phyloP scores from a whole-genome alignment of 2,329 filamentous ascomycete genomes.

The Aotearoamyces nothofagi region DNA sequence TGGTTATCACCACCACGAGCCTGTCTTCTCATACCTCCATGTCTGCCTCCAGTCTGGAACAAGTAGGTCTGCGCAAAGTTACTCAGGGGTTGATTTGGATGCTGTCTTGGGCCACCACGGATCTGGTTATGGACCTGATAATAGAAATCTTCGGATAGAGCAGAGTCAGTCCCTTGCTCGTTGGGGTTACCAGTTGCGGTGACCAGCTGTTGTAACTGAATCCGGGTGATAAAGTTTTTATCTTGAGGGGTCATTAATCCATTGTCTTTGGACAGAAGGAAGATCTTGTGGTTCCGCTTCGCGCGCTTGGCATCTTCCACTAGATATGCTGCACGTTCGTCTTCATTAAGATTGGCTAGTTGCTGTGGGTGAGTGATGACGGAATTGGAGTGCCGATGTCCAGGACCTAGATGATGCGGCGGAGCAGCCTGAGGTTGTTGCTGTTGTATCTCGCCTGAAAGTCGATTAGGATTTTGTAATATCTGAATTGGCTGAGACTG shows the following conservation, averaged over 20 bases:
- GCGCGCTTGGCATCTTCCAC: constrained; percentile 88
- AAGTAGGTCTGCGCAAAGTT: constrained; percentile 97
- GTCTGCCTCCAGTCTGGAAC: constrained; percentile 80
- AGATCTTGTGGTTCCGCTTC: constrained; percentile 97
- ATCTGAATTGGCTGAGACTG: constrained; percentile 53
- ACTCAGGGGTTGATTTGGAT: constrained; percentile 82
- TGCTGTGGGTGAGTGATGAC: constrained; percentile 57
- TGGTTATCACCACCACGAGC: constrained; percentile 85
- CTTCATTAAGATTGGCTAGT: constrained; percentile 62
- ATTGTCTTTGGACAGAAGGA: constrained; percentile 82
- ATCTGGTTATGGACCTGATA: constrained; percentile 97
- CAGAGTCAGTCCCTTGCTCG: constrained; percentile 65
- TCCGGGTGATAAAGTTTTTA: constrained; percentile 98
- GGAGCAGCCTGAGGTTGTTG: constrained; percentile 16
- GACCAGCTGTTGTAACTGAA: constrained; percentile 91
- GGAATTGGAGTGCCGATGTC: constrained; percentile 20
- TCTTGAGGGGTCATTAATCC: constrained; percentile 98
- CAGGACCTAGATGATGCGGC: constrained; percentile 9
- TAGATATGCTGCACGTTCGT: constrained; percentile 70
- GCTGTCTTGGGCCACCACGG: constrained; percentile 73
- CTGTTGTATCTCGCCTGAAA: constrained; percentile 25
- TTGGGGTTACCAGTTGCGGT: constrained; percentile 78
- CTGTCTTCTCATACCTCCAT: constrained; percentile 59
- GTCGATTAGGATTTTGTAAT: constrained; percentile 62
- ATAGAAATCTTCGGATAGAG: constrained; percentile 88